Base-by-base conservation (phyloP, 441 rosid species). In the Gossypium gossypioides region DNA sequence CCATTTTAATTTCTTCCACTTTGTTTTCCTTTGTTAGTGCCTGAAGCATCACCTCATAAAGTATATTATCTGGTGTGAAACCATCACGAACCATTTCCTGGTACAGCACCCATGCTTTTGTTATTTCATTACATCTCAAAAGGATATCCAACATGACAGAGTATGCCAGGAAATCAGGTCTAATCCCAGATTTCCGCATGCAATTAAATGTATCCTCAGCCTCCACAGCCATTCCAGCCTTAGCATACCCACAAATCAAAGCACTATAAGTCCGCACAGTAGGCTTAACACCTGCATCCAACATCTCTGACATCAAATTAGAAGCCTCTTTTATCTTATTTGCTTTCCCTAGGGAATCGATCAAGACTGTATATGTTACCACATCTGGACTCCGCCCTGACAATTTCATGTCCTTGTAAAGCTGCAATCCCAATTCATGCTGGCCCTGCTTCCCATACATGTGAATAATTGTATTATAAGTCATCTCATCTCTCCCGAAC, bases 381-480 rank as follows among this genome's bases (percentile, higher is more conserved):
- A 85, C 97, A 87, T 94, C 99, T 22, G 99, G 97, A 74, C 63
- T 89, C 70, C 81, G 76, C 59, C 96, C 91, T 0, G 86, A 85
- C 64, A 81, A 80, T 83, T 88, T 87, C 99, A 94, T 92, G 81
- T 87, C 91, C 79, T 80, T 81, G 75, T 86, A 94, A 79, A 89
- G 90, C 80, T 89, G 83, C 65, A 90, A 74, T 44, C 89, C 97
- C 25, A 90, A 72, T 58, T 87, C 92, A 80, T 78, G 83, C 73
- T 82, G 88, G 24, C 99, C 97, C 77, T 86, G 88, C 86, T 89
- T 92, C 64, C 99, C 99, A 77, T 91, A 86, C 99, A 94, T 94
- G 82, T 94, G 94, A 79, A 94, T 94, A 16, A 94, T 84, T 1
- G 96, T 92, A 82, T 94, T 94, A 74, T 90, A 86, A 1, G 97